Conservation (phyloP, 2,329 filamentous ascomycete genomes). For the Neonectria ditissima region DNA sequence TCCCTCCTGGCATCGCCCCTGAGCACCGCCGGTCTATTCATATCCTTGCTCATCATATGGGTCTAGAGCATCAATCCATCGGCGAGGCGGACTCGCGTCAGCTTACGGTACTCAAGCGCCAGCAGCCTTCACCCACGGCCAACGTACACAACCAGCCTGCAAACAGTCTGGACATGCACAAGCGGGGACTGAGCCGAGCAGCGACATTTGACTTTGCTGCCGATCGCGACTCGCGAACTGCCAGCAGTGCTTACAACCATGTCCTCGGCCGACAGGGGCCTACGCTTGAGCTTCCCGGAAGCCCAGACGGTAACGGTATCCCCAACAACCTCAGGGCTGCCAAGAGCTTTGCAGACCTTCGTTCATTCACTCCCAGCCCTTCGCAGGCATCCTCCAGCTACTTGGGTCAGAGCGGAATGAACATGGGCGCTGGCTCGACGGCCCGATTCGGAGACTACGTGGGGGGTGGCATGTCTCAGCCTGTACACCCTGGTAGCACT, state of each 20-base stretch:
- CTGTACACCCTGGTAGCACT: slow-evolving; percentile 50
- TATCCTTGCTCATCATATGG: slow-evolving; percentile 95
- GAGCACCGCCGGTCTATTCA: slow-evolving; percentile 91
- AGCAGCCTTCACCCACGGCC: slow-evolving; percentile 63
- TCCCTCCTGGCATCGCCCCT: slow-evolving; percentile 83
- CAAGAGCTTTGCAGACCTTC: slow-evolving; percentile 95
- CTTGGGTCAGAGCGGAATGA: slow-evolving; percentile 60
- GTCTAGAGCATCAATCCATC: slow-evolving; percentile 88
- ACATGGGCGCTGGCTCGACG: slow-evolving; percentile 57
- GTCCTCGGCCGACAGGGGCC: slow-evolving; percentile 84
- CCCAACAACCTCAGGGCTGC: slow-evolving; percentile 89
- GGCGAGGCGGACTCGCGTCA: slow-evolving; percentile 89
- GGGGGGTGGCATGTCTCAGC: slow-evolving; percentile 51
- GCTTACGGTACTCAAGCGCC: slow-evolving; percentile 85
- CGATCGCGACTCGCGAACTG: slow-evolving; percentile 74
- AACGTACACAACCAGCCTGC: slow-evolving; percentile 69
- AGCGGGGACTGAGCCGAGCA: slow-evolving; percentile 88
- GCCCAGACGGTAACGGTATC: slow-evolving; percentile 71
- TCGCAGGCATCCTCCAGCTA: slow-evolving; percentile 89
- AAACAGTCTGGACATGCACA: slow-evolving; percentile 79
- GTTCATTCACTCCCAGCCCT: slow-evolving; percentile 94
- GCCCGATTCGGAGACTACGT: slow-evolving; percentile 62
- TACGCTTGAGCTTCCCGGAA: slow-evolving; percentile 89
- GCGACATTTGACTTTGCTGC: slow-evolving; percentile 98
- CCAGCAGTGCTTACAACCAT: slow-evolving; percentile 75